A percentile compares a stretch with the other conserved stretches of the same genome.
These are phyloP conservation scores for Salix exigua DNA, from an alignment of 345 rosid genomes.

Conservation along the genomic window DNA sequence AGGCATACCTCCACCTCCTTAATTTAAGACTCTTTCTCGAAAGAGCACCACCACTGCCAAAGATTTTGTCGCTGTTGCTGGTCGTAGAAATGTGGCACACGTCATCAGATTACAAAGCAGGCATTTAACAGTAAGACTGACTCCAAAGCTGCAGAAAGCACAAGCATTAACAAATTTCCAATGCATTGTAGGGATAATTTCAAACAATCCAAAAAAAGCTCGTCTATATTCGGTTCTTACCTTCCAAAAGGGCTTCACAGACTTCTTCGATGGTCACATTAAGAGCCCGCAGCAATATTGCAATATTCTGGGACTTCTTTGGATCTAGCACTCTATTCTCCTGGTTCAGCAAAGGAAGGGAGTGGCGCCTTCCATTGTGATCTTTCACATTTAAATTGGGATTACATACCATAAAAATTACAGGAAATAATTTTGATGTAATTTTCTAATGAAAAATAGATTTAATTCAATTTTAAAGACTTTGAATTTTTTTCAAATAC, in stretches of 20 bases:
- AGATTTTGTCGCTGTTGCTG: not conserved
- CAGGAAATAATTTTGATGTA: too few species aligned
- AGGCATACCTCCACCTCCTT: not conserved
- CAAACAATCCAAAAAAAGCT: not conserved
- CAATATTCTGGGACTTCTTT: conserved; percentile 84
- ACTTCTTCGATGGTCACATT: conserved; percentile 91
- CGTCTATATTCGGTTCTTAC: conserved; percentile 27
- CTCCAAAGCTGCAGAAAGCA: not conserved
- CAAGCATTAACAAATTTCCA: not conserved
- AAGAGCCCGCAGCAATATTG: conserved; percentile 85
- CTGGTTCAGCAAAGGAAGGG: conserved; percentile 33
- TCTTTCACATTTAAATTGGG: conserved; percentile 46
- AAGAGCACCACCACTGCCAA: not conserved
- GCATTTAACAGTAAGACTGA: not conserved
- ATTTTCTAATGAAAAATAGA: too few species aligned
- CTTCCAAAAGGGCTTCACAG: conserved; percentile 96
- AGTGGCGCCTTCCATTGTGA: conserved; percentile 24
- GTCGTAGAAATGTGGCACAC: not conserved
- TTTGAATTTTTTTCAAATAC: too few species aligned
- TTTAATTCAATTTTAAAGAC: conserved; percentile 64
- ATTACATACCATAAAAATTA: conserved; percentile 69
- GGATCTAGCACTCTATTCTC: conserved; percentile 84
- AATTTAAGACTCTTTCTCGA: not conserved
- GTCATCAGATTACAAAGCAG: not conserved
- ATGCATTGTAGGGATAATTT: not conserved